Percentiles rank a stretch among this genome's conserved stretches.
phyloP scores from a whole-genome alignment of 192 early-diverging fungal genomes.

The Nowakowskiella sp. region DNA sequence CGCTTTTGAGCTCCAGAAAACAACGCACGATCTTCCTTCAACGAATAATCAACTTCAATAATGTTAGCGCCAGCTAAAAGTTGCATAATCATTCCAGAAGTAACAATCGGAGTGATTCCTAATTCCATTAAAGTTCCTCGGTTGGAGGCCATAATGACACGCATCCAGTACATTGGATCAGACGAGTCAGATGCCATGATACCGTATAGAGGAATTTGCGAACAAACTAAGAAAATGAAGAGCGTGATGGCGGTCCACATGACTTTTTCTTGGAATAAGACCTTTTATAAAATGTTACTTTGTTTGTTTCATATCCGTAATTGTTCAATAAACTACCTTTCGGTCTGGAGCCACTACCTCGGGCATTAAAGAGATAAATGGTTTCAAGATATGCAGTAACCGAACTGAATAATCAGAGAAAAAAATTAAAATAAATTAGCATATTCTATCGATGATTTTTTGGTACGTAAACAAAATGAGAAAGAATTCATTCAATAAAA shows the following conservation, averaged over 20 bases:
- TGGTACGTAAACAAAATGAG: too few relatives aligned
- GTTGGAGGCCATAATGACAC: conserved; percentile 99
- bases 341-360: conserved; percentile 95
- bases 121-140: conserved; percentile 99
- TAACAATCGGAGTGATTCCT: conserved; percentile 99
- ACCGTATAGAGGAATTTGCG: conserved; percentile 98
- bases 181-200: conserved; percentile 99
- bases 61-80: conserved; percentile 95
- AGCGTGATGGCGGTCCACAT: conserved; percentile 99
- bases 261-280: conserved; percentile 97
- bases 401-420: conserved; percentile 54
- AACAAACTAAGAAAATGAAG: conserved; percentile 98
- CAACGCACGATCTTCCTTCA: conserved; percentile 97
- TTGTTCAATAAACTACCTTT: conserved; percentile 55
- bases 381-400: conserved; percentile 90
- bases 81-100: conserved; percentile 99
- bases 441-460: neutral
- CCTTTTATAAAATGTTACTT: conserved; percentile 45
- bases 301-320: too few relatives aligned
- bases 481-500: too few relatives aligned
- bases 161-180: conserved; percentile 99
- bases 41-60: conserved; percentile 96
- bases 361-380: conserved; percentile 96
- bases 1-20: conserved; percentile 98
- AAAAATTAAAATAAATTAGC: neutral